Base-by-base conservation (phyloP, 23 red algal species). In the Gracilaria caudata region DNA sequence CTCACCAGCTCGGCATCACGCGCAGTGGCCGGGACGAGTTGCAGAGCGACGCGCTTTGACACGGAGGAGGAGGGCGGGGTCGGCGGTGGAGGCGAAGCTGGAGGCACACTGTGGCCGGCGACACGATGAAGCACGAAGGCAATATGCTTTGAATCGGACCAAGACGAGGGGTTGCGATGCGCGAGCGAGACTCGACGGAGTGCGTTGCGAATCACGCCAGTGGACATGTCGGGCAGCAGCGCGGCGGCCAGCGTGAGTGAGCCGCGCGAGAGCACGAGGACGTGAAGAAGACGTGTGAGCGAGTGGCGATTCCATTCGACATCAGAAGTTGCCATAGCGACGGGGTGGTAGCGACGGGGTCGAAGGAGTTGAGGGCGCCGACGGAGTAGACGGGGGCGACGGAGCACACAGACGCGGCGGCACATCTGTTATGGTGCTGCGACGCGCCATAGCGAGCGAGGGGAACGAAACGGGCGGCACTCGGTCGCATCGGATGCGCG, bases 111-210 rank as follows among this genome's bases (percentile, higher is more conserved):
- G 70, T 46, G 43, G 40, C n/a, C 47, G 1, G 70, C 37, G 24
- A 75, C 70, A 21, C 70, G 70, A 75, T 49, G 8, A 4, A 75
- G 39, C 39, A 75, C 70, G 40, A 75, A 75, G 4, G n/a, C 10
- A 33, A 20, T 49, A 16, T 75, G 70, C 43, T 75, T 43, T 8
- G 70, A 39, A 24, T 46, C 70, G 25, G 70, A 46, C 39, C 70
- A 75, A 3, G 70, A 43, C 21, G 38, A 24, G 28, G 70, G 70
- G 25, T 43, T 46, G 13, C 70, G 39, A 49, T 46, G 70, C 19
- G 70, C 37, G 0, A 47, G 21, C 21, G 70, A 75, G 24, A 75
- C 25, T 46, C 47, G 70, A 29, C 39, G 37, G 29, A 75, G 21
- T 4, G 43, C 38, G 19, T 43, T 49, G 70, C 37, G 39, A 17